These are phyloP conservation scores for Neonothopanus nambi DNA, from an alignment of 1,284 basidiomycete species.

Conservation along the genomic window DNA sequence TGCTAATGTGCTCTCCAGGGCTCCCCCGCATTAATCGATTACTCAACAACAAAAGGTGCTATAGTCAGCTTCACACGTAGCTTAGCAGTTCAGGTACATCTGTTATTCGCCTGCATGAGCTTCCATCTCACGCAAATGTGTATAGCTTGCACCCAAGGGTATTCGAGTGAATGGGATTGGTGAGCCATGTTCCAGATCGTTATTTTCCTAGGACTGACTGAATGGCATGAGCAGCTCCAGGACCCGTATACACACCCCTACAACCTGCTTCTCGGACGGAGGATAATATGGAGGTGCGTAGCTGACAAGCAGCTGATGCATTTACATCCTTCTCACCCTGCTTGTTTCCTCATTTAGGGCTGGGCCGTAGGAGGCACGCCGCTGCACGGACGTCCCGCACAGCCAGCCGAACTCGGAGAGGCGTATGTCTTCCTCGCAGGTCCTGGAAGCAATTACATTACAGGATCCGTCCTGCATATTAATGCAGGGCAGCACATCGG, in stretches of 20 bases:
- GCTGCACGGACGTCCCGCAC: conserved; percentile 50
- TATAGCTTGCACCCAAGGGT: conserved; percentile 37
- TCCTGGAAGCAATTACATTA: conserved; percentile 40
- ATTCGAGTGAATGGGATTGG: conserved; percentile 14
- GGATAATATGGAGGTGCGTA: conserved; percentile 47
- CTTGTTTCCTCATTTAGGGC: conserved; percentile 14
- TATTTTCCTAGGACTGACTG: conserved; percentile 17
- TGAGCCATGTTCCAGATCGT: not conserved
- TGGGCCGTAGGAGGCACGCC: conserved; percentile 44
- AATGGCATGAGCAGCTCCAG: conserved; percentile 36
- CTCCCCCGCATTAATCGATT: conserved; percentile 46
- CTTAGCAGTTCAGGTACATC: conserved; percentile 51
- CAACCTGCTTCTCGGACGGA: conserved; percentile 52
- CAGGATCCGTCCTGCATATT: conserved; percentile 35
- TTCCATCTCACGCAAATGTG: not conserved
- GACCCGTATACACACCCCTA: conserved; percentile 56
- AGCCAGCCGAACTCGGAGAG: conserved; percentile 57
- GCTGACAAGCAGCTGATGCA: conserved; percentile 26
- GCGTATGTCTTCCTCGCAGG: conserved; percentile 48
- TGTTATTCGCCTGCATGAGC: conserved; percentile 47
- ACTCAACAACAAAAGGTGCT: conserved; percentile 26
- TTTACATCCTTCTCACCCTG: not conserved
- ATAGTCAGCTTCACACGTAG: conserved; percentile 26
- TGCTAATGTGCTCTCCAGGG: conserved; percentile 13
- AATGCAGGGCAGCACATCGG: conserved; percentile 24